phyloP scores from a whole-genome alignment of 148 eudicot species.

The Vaccinium macrocarpon region DNA sequence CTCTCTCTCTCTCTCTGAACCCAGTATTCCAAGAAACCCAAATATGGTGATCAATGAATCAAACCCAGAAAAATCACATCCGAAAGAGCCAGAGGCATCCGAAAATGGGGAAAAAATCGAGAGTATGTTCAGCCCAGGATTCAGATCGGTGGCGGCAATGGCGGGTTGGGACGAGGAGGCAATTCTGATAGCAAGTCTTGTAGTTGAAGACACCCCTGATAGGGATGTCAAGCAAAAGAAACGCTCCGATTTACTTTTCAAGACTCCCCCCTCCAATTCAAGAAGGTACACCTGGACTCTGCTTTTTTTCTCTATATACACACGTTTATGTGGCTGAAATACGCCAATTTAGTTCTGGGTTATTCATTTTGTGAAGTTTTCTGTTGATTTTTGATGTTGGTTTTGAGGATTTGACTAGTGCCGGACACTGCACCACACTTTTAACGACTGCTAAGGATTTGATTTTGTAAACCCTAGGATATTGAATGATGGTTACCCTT shows the following conservation, averaged over 20 bases:
- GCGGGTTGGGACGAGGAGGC: slow-evolving; percentile 75
- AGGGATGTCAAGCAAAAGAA: slow-evolving; percentile 46
- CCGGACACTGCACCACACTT: too few species aligned
- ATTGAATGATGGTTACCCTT: too few species aligned
- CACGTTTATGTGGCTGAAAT: not conserved
- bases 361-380: not conserved
- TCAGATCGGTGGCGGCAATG: slow-evolving; percentile 1
- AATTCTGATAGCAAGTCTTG: slow-evolving; percentile 55
- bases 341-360: not conserved
- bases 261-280: slow-evolving; percentile 63
- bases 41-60: not conserved
- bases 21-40: not conserved
- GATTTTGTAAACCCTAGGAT: too few species aligned
- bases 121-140: not conserved
- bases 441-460: too few species aligned
- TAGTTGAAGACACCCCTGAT: slow-evolving; percentile 81
- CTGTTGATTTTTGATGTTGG: not conserved
- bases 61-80: not conserved
- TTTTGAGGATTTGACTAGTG: too few species aligned
- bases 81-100: not conserved
- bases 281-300: slow-evolving; percentile 38
- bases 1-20: not conserved
- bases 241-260: slow-evolving; percentile 40
- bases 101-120: not conserved
- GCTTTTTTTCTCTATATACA: not conserved